Conservation (phyloP, 129 eudicot species). For the Flaveria trinervia region DNA sequence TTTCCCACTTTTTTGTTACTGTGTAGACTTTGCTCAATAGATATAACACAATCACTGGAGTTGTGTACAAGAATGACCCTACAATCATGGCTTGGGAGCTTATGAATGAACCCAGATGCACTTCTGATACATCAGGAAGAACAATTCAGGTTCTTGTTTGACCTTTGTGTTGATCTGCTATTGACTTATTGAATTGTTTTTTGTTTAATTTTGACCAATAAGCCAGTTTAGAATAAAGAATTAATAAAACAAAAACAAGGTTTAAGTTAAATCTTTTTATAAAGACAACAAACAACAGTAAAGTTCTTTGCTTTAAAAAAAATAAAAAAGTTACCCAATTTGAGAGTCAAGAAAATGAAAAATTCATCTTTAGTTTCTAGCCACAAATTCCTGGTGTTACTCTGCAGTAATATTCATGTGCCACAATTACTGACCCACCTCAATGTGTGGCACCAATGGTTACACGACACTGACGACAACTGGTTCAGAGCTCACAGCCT, state of each 20-base stretch:
- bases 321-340: conserved; percentile 7
- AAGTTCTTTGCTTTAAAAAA: not conserved
- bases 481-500: conserved; percentile 20
- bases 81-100: conserved; percentile 99
- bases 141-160: conserved; percentile 71
- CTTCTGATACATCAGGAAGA: conserved; percentile 90
- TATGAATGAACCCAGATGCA: conserved; percentile 98
- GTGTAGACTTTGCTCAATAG: conserved; percentile 84
- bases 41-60: conserved; percentile 71
- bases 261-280: conserved; percentile 15
- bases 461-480: conserved; percentile 24
- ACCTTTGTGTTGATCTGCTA: not conserved
- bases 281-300: conserved; percentile 9
- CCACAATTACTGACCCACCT: conserved; percentile 34
- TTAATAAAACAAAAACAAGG: not conserved
- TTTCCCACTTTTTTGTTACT: conserved; percentile 14
- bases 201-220: not conserved
- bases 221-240: not conserved
- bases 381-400: conserved; percentile 17
- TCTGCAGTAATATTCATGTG: conserved; percentile 6
- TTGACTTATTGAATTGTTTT: not conserved
- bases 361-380: conserved; percentile 20
- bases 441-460: conserved; percentile 28
- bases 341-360: conserved; percentile 28
- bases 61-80: conserved; percentile 85